Evolutionary conservation across 148 eudicot species (phyloP), one percentile per base, ranked within the genome.

Genomic region (Tetragonia tetragonoides): DNA sequence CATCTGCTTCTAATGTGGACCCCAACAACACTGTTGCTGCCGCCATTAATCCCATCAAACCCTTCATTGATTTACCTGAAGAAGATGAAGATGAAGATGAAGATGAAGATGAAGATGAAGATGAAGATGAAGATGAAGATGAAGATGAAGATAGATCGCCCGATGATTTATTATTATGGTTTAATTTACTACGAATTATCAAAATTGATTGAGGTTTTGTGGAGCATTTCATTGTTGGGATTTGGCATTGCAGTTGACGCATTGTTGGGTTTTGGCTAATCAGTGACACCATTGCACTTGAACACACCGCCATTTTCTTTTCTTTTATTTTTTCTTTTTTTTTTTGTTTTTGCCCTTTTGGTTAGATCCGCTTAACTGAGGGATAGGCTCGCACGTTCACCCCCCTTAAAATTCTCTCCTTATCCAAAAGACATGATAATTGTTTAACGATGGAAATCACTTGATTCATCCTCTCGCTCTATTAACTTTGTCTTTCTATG

Each of bases 1-100:
- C 98, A 67, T 81, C 81, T 12, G 97, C 97, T 44, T 88, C 81
- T 51, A 83, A 70, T 37, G 97, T 91, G 3, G 84, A 70, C 0
- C 86, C 83, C 17, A 79, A 77, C 51, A 89, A 77, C 84, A 91
- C 63, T 10, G 90, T 76, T n/a, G 91, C 87, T 18, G 97, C 97
- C 72, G 84, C 78, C 49, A 82, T 47, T 28, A 77, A 54, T 46
- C 78, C 84, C 10, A 82, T 11, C 10, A 81, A 10, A 39, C 81
- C 84, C 65, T 73, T 66, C 21, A 77, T 74, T 18, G 73, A 5
- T 73, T 44, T 16, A 11, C 24, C 7, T 42, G 34, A 28, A 28
- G 34, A 28, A 28, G 49, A 10, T 10, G 49, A 10, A 46, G 49
- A 60, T 3, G 7, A 60, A 2, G 28, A 60, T 18, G 64, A 20